phyloP scores from a whole-genome alignment of 345 rosid species.

The Eucalyptus regnans region DNA sequence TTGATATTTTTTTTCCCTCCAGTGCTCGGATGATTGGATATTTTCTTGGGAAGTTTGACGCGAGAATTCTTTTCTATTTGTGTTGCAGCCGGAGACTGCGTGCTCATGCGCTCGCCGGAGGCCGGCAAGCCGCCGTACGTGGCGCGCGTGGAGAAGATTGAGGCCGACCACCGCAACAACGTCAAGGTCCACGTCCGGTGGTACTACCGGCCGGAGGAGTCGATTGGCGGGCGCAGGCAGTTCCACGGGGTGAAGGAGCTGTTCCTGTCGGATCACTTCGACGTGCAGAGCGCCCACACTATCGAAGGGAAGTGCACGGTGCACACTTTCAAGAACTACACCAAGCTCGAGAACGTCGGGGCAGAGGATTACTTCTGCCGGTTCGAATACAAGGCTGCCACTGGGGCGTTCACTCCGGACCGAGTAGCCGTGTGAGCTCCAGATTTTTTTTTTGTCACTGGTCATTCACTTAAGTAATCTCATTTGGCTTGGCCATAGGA shows the following conservation, averaged over 20 bases:
- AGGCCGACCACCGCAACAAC: slow-evolving; percentile 49
- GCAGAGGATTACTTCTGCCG: slow-evolving; percentile 74
- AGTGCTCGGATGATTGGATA: neutral
- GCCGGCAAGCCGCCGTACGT: slow-evolving; percentile 66
- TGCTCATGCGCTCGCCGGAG: slow-evolving; percentile 75
- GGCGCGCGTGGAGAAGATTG: slow-evolving; percentile 70
- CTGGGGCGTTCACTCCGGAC: slow-evolving; percentile 74
- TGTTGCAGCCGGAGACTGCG: slow-evolving; percentile 54
- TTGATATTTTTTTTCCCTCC: neutral
- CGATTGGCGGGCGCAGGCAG: slow-evolving; percentile 71
- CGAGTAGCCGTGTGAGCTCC: slow-evolving; percentile 80
- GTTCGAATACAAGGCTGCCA: slow-evolving; percentile 77
- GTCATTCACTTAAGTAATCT: neutral
- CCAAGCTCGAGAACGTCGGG: slow-evolving; percentile 66
- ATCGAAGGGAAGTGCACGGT: slow-evolving; percentile 82
- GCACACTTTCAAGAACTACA: slow-evolving; percentile 65
- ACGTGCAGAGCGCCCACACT: slow-evolving; percentile 71
- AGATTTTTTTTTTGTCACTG: neutral
- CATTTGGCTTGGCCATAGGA: neutral
- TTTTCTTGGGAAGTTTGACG: neutral
- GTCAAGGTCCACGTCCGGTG: slow-evolving; percentile 73
- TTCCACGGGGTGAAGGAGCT: slow-evolving; percentile 91
- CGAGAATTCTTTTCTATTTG: neutral
- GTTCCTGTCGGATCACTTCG: slow-evolving; percentile 75
- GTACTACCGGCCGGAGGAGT: slow-evolving; percentile 88